Base-by-base conservation (phyloP, 176 grass and related monocot species). In the Eragrostis nindensis region DNA sequence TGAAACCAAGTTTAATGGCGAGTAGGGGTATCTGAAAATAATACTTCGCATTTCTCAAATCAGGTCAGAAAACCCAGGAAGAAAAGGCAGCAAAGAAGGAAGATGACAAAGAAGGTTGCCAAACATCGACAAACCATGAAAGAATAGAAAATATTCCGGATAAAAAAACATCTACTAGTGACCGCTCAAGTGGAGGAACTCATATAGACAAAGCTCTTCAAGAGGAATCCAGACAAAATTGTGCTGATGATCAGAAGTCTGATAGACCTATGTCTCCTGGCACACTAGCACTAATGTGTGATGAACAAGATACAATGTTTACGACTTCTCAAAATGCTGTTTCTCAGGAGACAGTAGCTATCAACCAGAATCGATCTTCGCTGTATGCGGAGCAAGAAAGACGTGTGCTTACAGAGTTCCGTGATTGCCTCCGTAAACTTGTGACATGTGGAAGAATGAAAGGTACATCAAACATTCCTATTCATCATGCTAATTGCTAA, bases 201-300 rank as follows among this genome's bases (percentile, higher is more conserved):
- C 81, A 86, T 59, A 70, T 8, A 0, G 87, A 66, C 18, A 88
- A 82, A 76, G 52, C 73, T 79, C 46, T 22, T 62, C 25, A 70
- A 77, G 88, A 95, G 82, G 88, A 85, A 78, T 90, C 82, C 57
- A 81, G 75, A 66, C 77, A 80, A 64, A 87, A 91, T 65, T 43
- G 38, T 19, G 47, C 26, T 36, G 90, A 93, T 84, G 89, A 73
- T 30, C 90, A 95, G 38, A 95, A 93, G 44, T 83, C 65, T 27
- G 73, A 74, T 75, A 86, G 90, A 83, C 88, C 93, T 76, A 91
- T 95, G 90, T 99, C 96, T 83, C 96, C 96, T 77, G 86, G 82
- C 73, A 99, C 96, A 57, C 64, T 99, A 79, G 90, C 90, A 44
- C 72, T 99, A 54, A 88, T 95, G 93, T 99, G 96, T 76, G 87